Conservation (phyloP, 2,329 filamentous ascomycete species). For the Lasiodiplodia gonubiensis region DNA sequence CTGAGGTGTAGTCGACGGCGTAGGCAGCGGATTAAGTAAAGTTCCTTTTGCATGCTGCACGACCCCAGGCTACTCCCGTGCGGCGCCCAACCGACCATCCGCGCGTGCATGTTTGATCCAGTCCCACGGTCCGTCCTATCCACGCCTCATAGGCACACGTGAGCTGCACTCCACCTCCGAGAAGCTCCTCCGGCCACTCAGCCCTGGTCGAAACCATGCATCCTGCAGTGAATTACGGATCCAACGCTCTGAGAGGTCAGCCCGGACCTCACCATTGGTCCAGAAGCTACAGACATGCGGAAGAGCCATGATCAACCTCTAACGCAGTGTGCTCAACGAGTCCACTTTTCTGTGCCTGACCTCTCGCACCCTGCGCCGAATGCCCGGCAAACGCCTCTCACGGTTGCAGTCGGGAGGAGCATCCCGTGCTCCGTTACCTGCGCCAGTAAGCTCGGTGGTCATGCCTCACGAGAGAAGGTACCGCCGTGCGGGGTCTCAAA, state of each 20-base stretch:
- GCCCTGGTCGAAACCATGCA: constrained; percentile 6
- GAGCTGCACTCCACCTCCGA: constrained; percentile 13
- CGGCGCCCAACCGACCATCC: constrained; percentile 12
- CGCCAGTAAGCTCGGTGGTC: constrained; percentile 6
- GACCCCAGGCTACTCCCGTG: background rate
- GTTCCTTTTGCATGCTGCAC: constrained; percentile 15
- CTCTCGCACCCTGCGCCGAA: background rate
- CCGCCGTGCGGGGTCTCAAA: constrained; percentile 9
- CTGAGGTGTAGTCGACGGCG: constrained; percentile 8
- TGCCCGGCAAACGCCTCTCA: constrained; percentile 1
- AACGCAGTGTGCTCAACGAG: background rate
- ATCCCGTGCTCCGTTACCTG: constrained; percentile 8
- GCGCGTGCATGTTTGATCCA: constrained; percentile 18
- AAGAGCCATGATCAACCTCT: constrained; percentile 7
- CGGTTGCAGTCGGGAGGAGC: constrained; percentile 7
- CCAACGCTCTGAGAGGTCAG: background rate
- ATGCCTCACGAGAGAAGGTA: constrained; percentile 19
- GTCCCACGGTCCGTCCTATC: background rate
- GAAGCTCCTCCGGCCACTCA: background rate
- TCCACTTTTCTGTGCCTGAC: constrained; percentile 4
- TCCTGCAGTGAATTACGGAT: constrained; percentile 11
- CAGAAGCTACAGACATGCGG: background rate
- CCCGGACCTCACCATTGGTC: background rate
- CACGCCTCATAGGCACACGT: constrained; percentile 17
- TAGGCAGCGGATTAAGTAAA: constrained; percentile 15